phyloP scores from a whole-genome alignment of 2,329 filamentous ascomycete genomes.

The Cucurbitaria berberidis region DNA sequence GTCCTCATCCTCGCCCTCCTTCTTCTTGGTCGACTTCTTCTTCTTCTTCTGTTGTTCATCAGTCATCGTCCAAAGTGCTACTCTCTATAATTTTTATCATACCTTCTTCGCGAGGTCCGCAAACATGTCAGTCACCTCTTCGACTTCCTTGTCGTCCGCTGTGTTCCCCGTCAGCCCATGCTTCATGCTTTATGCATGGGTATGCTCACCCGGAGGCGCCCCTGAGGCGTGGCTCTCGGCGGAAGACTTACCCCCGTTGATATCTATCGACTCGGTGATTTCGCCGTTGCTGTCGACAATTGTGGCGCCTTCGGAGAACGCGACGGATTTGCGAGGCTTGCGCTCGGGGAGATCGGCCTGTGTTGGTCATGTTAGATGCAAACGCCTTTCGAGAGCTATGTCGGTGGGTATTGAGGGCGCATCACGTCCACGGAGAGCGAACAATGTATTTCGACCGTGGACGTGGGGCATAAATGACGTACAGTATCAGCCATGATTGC shows the following conservation, averaged over 20 bases:
- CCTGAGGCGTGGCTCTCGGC: slow-evolving; percentile 71
- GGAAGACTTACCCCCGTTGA: slow-evolving; percentile 77
- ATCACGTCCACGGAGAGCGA: neutral
- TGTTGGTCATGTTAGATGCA: slow-evolving; percentile 32
- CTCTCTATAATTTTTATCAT: neutral
- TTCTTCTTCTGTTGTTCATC: slow-evolving; percentile 60
- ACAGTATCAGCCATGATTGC: slow-evolving; percentile 61
- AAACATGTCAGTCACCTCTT: slow-evolving; percentile 68
- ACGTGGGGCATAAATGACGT: slow-evolving; percentile 40
- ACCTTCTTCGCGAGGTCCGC: slow-evolving; percentile 73
- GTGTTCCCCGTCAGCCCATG: slow-evolving; percentile 30
- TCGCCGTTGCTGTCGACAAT: slow-evolving; percentile 90
- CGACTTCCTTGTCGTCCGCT: slow-evolving; percentile 62
- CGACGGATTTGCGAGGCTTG: slow-evolving; percentile 89
- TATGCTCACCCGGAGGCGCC: slow-evolving; percentile 29
- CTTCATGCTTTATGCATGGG: slow-evolving; percentile 9
- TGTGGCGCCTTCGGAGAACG: slow-evolving; percentile 85
- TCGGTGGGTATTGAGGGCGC: neutral
- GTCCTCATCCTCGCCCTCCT: slow-evolving; percentile 61
- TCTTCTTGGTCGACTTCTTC: slow-evolving; percentile 64
- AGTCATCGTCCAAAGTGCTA: neutral
- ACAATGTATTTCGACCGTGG: slow-evolving; percentile 28
- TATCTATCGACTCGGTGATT: slow-evolving; percentile 74
- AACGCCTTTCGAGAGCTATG: neutral
- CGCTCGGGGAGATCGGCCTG: slow-evolving; percentile 60